Percentiles rank a stretch among this genome's conserved stretches.
Conservation (phyloP, 1,139 yeast species). For the Sugiyamaella castrensis region DNA sequence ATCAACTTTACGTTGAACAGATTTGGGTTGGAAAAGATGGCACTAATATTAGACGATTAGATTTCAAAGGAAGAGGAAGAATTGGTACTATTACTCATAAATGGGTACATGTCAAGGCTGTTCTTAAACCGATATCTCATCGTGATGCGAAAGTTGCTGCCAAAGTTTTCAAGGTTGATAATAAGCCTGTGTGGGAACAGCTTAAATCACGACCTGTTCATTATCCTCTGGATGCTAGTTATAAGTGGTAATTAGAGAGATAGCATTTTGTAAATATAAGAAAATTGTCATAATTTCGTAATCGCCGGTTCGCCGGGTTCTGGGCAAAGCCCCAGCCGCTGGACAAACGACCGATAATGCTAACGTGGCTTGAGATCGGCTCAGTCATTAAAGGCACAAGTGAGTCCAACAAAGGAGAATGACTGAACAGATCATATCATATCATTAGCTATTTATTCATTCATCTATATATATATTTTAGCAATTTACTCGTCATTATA, state of each 20-base stretch:
- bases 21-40: conserved; percentile 96
- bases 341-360: not conserved
- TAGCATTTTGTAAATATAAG: conserved; percentile 10
- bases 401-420: no score
- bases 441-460: conserved; percentile 3
- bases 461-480: conserved; percentile 3
- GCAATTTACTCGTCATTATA: conserved; percentile 34
- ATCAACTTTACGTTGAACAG: conserved; percentile 68
- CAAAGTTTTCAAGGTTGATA: conserved; percentile 44
- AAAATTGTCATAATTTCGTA: not conserved
- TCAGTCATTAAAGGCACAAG: no score
- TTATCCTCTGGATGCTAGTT: conserved; percentile 28
- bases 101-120: conserved; percentile 75
- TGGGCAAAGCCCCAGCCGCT: conserved; percentile 2
- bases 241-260: conserved; percentile 34
- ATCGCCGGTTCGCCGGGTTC: conserved; percentile 1
- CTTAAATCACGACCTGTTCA: conserved; percentile 29
- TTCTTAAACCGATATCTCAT: conserved; percentile 63
- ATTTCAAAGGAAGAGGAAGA: conserved; percentile 88
- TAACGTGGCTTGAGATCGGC: not conserved
- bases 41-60: conserved; percentile 64
- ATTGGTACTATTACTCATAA: conserved; percentile 74
- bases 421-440: no score
- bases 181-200: conserved; percentile 30
- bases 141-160: conserved; percentile 49